These are phyloP conservation scores for Paramyrothecium sp. DNA, from an alignment of 2,329 filamentous ascomycete genomes.

Conservation along the genomic window DNA sequence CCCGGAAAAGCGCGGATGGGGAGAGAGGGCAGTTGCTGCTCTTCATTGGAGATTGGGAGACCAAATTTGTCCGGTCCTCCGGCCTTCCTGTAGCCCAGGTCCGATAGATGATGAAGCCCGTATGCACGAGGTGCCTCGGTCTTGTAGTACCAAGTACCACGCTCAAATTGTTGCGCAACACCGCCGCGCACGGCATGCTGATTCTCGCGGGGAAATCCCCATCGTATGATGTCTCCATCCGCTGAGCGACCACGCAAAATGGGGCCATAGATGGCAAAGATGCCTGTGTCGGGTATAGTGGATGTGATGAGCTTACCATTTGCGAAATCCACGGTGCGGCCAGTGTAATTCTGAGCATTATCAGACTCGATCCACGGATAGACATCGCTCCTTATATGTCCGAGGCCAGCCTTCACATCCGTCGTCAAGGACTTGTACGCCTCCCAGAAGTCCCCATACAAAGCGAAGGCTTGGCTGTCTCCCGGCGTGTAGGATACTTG, in stretches of 20 bases:
- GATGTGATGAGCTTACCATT: background rate
- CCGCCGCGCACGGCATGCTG: background rate
- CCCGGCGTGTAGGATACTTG: background rate
- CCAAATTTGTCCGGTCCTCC: background rate
- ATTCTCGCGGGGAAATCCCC: background rate
- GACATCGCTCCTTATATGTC: background rate
- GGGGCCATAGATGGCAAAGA: background rate
- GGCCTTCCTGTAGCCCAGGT: background rate
- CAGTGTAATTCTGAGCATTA: background rate
- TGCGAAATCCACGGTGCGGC: background rate
- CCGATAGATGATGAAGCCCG: background rate
- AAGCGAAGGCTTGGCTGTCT: background rate
- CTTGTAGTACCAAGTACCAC: background rate
- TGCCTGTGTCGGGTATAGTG: background rate
- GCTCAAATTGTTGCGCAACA: background rate
- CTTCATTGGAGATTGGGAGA: background rate
- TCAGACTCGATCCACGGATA: background rate
- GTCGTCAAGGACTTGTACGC: background rate
- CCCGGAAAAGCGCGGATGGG: background rate
- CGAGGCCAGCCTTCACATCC: background rate
- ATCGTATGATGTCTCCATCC: background rate
- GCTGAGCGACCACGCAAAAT: background rate
- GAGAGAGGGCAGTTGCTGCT: background rate
- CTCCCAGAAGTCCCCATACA: background rate
- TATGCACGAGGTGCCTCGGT: background rate